Evolutionary conservation across 352 stramenopile genomes (phyloP), one percentile per base, ranked within the genome.

Genomic region (Phytophthora sansomeana): DNA sequence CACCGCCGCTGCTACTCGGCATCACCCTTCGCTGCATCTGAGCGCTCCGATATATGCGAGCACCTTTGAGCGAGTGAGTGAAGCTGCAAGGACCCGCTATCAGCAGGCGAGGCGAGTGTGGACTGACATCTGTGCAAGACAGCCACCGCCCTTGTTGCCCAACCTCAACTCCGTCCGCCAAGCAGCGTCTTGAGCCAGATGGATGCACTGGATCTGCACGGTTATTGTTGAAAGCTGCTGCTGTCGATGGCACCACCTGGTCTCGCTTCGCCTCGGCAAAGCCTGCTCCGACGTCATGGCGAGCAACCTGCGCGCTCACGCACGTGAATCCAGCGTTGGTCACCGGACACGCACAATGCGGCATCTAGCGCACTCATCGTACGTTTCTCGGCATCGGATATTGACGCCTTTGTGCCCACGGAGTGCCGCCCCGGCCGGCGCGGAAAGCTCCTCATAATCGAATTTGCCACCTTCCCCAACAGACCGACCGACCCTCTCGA

Each of bases 371-470:
- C 58, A 59, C 58, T 52, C 50, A 24, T 54, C 53, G 36, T 43
- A 57, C 62, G 62, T 70, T 56, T 64, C 54, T 70, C 30, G 44
- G 46, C 60, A 39, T 26, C 26, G 53, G 30, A 57, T 42, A 42
- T 42, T 42, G 14, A 5, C 36, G 36, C 36, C 36, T 42, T 42
- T 21, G 36, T 42, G 13, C 14, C 8, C 14, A 3, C 14, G 36
- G 8, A 42, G 14, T 42, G 50, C 8, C 32, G 50, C n/a, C 16
- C 39, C n/a, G n/a, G n/a, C n/a, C n/a, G 21, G 14, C 5, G 30
- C 21, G 28, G 41, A 13, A n/a, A 11, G 28, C 43, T 47, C 52
- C 42, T 69, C 61, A 69, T 19, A 67, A 67, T 43, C 21, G 24
- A 62, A 63, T 55, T 63, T 5, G n/a, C 44, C 29, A 46, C 36